Evolutionary conservation across 352 stramenopile species (phyloP), one percentile per base, ranked within the genome.

Genomic region (Globisporangium rhizosaccharum): DNA sequence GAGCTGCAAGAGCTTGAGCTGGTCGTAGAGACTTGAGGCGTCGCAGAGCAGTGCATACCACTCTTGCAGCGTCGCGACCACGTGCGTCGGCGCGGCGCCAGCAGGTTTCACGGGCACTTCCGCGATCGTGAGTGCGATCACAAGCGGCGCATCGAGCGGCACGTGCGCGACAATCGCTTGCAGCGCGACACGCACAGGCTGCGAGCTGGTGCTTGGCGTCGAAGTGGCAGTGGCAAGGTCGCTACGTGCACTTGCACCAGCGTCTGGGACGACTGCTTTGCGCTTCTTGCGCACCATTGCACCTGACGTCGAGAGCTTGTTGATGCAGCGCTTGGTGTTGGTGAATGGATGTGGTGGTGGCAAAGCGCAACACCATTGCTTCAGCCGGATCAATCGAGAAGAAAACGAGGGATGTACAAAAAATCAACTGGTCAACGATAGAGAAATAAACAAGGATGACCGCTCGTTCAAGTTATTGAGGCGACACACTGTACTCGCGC

Each of bases 221-320:
- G 39, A 66, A 55, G 65, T 67, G 54, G 15, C 41, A 14, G 17
- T 41, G 15, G 12, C 56, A 18, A 3, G 15, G 28, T 1, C 47
- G 33, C n/a, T 60, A 12, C 15, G 41, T 55, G 62, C 59, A 28
- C 59, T 63, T 0, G 61, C 58, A 44, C 72, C 59, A 60, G 72
- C 67, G 59, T 82, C 79, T 65, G 89, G 90, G 37, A 87, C 66
- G 37, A 88, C 63, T 20, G 73, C 79, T 60, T 90, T 90, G 56
- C 74, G 77, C 70, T 93, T 93, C 70, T 85, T 90, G 61, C 83
- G 83, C 68, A 91, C 77, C 81, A 90, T 93, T 33, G 30, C 20
- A 2, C 11, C 37, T 17, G 25, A 8, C 3, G 12, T 25, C 6
- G 23, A 30, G 23, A 9, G 7, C 20, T 25, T 18, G 36, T 56